A percentile compares a stretch with the other conserved stretches of the same genome.
Conservation (phyloP, 176 grass and related monocot genomes). For the Coix lacrymajobi region DNA sequence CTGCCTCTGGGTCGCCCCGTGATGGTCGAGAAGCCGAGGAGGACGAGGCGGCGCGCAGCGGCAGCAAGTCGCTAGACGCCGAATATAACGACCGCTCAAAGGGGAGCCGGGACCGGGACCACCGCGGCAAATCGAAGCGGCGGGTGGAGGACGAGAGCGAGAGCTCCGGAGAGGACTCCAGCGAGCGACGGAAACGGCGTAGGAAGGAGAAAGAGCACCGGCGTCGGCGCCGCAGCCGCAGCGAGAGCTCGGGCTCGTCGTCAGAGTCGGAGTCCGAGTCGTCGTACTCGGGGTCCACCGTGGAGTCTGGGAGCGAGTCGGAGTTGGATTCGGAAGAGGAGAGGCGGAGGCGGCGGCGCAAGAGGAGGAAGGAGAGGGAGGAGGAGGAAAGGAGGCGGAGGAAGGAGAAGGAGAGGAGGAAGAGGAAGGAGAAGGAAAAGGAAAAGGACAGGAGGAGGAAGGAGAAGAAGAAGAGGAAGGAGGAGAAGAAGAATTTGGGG, state of each 20-base stretch:
- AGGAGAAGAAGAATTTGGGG: conserved; percentile 52
- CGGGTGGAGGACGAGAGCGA: conserved; percentile 28
- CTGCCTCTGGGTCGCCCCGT: background rate
- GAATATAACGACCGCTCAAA: conserved; percentile 25
- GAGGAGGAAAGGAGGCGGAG: conserved; percentile 38
- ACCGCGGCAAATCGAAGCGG: conserved; percentile 48
- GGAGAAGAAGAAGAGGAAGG: conserved; percentile 35
- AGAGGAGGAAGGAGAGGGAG: conserved; percentile 49
- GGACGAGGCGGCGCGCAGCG: conserved; percentile 22
- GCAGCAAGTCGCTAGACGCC: conserved; percentile 32
- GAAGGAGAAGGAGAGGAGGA: conserved; percentile 30
- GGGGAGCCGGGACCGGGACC: conserved; percentile 20
- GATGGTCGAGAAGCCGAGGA: conserved; percentile 8
- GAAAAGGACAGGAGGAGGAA: conserved; percentile 10
- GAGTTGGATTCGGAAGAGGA: conserved; percentile 57
- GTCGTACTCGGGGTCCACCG: conserved; percentile 59
- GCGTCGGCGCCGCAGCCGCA: conserved; percentile 28
- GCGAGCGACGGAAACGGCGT: conserved; percentile 43
- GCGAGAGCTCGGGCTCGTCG: conserved; percentile 54
- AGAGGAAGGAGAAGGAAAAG: conserved; percentile 28
- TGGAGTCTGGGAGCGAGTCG: conserved; percentile 43
- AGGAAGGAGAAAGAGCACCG: conserved; percentile 53
- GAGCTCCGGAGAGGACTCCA: conserved; percentile 48
- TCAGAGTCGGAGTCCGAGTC: conserved; percentile 42
- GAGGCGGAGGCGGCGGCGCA: conserved; percentile 34